Evolutionary conservation across 805 yeast species (phyloP), one percentile per base, ranked within the genome.

Genomic region (Starmerella vaccinii): DNA sequence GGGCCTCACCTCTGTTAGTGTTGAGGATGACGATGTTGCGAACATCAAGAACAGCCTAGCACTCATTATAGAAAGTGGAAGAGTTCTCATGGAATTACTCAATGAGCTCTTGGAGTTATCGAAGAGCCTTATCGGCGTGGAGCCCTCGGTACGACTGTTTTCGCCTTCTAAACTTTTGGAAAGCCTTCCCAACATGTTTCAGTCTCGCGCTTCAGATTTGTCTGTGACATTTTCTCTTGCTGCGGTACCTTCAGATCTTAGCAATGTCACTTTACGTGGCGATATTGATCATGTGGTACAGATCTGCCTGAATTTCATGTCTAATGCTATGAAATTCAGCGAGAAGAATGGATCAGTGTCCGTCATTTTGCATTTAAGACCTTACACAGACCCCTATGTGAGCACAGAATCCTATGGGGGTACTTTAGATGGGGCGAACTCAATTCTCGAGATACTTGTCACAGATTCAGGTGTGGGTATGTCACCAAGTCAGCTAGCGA

Each of bases 401-500:
- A 46, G 35, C n/a, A 26, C 46, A 1, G 49, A 37, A 8, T 48
- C 50, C 18, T 57, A 58, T 43, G 46, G 33, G 2, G 47, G 34
- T 10, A 18, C n/a, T 10, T 38, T 52, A 21, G 39, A 50, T 19
- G 39, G 37, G 2, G 52, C 59, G 7, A 50, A 51, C 19, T 48
- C 49, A 2, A 39, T 57, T 4, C 61, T 82, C 39, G 84, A 82
- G 60, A 75, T 92, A 41, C 80, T 80, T 52, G 95, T 92, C 10
- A 75, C 74, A 24, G 98, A 90, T 63, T 84, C 94, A 0, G 97
- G 98, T 4, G 87, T 95, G 1, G 98, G 98, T 50, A 89, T 90
- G 49, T 90, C 86, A 37, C 80, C 81, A 21, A 76, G 80, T 0
- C 70, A 88, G 48, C 95, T 88, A 60, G 82, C 82, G 41, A 79